Evolutionary conservation across 768 basidiomycete genomes (phyloP).

Genomic region (Russula brevipes): DNA sequence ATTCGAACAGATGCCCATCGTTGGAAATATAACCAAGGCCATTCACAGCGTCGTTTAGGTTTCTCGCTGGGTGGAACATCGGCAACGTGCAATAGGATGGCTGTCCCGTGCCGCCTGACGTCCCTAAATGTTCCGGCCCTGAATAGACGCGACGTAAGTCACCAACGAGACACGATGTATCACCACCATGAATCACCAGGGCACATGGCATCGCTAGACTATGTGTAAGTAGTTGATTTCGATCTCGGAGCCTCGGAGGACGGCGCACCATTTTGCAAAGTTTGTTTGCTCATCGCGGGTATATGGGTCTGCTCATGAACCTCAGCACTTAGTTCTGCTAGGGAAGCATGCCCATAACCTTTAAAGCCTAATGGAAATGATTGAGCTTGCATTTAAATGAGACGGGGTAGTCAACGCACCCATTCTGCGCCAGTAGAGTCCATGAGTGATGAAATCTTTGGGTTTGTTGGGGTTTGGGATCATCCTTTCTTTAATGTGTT

Average conservation of each 20-base stretch:
- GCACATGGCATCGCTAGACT: constrained; percentile 46
- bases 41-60: constrained; percentile 29
- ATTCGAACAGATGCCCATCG: constrained; percentile 53
- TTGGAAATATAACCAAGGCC: constrained; percentile 46
- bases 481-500: constrained; percentile 42
- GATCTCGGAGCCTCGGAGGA: not conserved
- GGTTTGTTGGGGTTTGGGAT: constrained; percentile 42
- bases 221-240: not conserved
- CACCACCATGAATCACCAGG: constrained; percentile 33
- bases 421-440: constrained; percentile 52
- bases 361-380: constrained; percentile 44
- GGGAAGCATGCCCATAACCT: constrained; percentile 30
- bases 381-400: not conserved
- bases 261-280: constrained; percentile 49
- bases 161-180: too few species aligned
- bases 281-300: constrained; percentile 48
- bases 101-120: constrained; percentile 31
- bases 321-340: not conserved
- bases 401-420: constrained; percentile 37
- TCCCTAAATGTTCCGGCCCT: constrained; percentile 49
- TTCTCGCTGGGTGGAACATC: constrained; percentile 43
- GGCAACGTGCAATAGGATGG: constrained; percentile 54
- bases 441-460: constrained; percentile 54
- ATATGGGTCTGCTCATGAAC: constrained; percentile 46
- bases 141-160: not conserved